phyloP scores from a whole-genome alignment of 345 rosid species.

The Chamaenerion angustifolium region DNA sequence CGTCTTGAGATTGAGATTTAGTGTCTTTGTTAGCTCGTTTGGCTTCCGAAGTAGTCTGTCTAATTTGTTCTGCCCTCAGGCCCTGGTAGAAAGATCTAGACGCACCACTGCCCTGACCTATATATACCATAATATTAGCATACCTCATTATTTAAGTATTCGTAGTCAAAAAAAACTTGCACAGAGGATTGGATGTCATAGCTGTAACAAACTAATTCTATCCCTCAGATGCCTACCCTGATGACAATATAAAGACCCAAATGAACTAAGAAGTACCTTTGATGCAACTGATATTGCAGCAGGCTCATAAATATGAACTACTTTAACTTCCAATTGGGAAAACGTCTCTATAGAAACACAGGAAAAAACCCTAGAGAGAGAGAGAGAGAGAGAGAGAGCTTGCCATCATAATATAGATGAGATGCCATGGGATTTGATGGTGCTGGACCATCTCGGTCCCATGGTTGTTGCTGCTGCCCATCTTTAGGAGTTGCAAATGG shows the following conservation, averaged over 20 bases:
- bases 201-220: too few relatives aligned
- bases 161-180: too few relatives aligned
- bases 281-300: neutral
- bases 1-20: constrained; percentile 40
- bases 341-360: neutral
- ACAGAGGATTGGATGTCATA: neutral
- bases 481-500: constrained; percentile 28
- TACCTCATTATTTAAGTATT: constrained; percentile 7
- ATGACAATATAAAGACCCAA: too few relatives aligned
- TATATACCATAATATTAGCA: constrained; percentile 11
- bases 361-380: neutral
- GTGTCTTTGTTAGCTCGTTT: constrained; percentile 32
- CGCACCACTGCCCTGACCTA: constrained; percentile 61
- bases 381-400: constrained; percentile 4
- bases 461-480: constrained; percentile 57
- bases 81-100: constrained; percentile 53
- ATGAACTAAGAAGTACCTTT: too few relatives aligned
- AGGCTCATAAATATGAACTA: neutral
- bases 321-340: neutral
- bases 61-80: constrained; percentile 29
- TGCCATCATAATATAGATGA: constrained; percentile 47
- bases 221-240: too few relatives aligned
- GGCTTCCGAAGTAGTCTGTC: constrained; percentile 21
- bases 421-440: constrained; percentile 38
- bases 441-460: constrained; percentile 68